Evolutionary conservation across 148 eudicot genomes (phyloP), one percentile per base, ranked within the genome.

Genomic region (Vaccinium myrtillus): DNA sequence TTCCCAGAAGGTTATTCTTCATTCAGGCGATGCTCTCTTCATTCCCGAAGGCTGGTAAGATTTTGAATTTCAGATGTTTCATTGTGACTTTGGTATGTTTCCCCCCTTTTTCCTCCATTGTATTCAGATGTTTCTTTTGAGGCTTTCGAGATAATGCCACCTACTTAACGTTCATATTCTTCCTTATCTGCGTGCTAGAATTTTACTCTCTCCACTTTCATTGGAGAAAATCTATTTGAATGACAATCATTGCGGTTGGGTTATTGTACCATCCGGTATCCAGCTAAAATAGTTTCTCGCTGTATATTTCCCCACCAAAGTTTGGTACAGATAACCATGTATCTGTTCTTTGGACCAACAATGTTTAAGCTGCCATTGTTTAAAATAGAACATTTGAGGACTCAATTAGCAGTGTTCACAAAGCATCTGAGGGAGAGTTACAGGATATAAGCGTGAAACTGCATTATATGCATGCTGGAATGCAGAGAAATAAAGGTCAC

Each of bases 41-140:
- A 93, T 96, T 83, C 99, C 99, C 48, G 98, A 97, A 91, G 98
- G 99, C 91, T 97, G 99, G 99, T 97, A 88, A 86, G 82, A 25
- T 83, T 58, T 67, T 10, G 59, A 78, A 15, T 50, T 27, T 55
- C 54, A 12, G 75, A 81, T 67, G n/a, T 59, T 36, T 15, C 32
- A 27, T 11, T 5, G 65, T 49, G 56, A 25, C 53, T 77, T 63
- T 30, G 36, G 36, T 77, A 1, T 30, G 19, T 49, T 48, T 27
- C 39, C 58, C 50, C n/a, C 19, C 32, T 6, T 61, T 51, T 74
- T 36, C 53, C 81, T 85, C 14, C 43, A n/a, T 30, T 25, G 84
- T 73, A 54, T 27, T 82, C 11, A 55, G 53, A 50, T 56, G 14
- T 21, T 59, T 36, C 27, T 32, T 12, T 18, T 32, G 21, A 56